Evolutionary conservation across 768 basidiomycete species (phyloP), one percentile per base, ranked within the genome.

Genomic region (Rhodotorula toruloides): DNA sequence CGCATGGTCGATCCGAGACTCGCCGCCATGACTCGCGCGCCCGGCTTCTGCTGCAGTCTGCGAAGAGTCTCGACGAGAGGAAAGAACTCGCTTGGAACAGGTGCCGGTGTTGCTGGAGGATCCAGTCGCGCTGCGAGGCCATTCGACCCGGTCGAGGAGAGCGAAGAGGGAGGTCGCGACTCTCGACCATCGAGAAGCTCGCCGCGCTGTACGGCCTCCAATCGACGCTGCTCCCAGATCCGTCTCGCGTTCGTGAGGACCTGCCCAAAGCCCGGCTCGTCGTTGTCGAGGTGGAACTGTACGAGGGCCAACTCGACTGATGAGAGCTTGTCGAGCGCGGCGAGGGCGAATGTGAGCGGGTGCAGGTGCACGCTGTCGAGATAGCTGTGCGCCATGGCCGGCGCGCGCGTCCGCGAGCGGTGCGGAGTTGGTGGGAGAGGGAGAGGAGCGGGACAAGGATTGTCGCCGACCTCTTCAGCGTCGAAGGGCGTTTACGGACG

Each of bases 201-300:
- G 9, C 49, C 50, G 4, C 31, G 3, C 0, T 4, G 7, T 19
- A 34, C 8, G 0, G 49, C 59, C 0, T 9, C 14, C 0, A 0
- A 4, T 14, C 59, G 29, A 5, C 59, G 49, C 1, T 31, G 1
- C 22, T 5, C 29, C 59, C 59, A 60, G 4, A 16, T 6, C 0
- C 0, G 0, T 19, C 59, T 25, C 16, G 59, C 59, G 6, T 2
- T 10, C 32, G 3, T 0, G 11, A 60, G 3, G 12, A 25, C 10
- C 12, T 4, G 1, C 7, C n/a, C 31, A 42, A 34, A 36, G 2
- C 42, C 59, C 2, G 29, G 29, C 32, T 60, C 42, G 42, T 60
- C 59, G 59, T 60, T 52, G 59, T 34, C 49, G 59, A 60, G 59
- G 50, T 60, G 59, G 59, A 53, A 60, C 16, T 32, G 49, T 40